Percentiles rank a stretch among this genome's conserved stretches.
phyloP scores from a whole-genome alignment of 768 basidiomycete species.

The Mycena pura region DNA sequence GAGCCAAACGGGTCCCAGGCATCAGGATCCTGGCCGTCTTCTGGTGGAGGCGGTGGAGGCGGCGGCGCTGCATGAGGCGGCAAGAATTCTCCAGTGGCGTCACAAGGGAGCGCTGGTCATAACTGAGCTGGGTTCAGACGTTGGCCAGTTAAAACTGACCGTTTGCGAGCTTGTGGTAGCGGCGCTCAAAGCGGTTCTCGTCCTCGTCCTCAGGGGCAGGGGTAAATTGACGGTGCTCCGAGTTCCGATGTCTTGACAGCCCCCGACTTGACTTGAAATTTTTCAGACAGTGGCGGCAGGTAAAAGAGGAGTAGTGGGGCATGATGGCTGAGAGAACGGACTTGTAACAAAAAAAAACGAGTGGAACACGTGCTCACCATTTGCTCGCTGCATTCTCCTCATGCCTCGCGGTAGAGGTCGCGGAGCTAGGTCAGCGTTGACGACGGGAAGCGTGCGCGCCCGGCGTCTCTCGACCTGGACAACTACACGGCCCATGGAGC shows the following conservation, averaged over 20 bases:
- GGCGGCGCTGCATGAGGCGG: neutral
- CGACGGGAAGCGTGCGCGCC: too few relatives aligned
- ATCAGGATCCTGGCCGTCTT: too few relatives aligned
- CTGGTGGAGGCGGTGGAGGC: too few relatives aligned
- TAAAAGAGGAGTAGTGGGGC: neutral
- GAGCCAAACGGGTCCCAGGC: too few relatives aligned
- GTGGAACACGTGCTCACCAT: neutral
- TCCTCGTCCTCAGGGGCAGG: constrained; percentile 1
- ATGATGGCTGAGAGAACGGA: neutral
- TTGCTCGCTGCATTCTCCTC: too few relatives aligned
- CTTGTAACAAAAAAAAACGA: neutral
- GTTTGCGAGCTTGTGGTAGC: neutral
- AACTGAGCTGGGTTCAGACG: neutral
- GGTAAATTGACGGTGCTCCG: neutral
- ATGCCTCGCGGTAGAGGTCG: too few relatives aligned
- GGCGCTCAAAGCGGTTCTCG: neutral
- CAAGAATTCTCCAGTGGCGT: neutral
- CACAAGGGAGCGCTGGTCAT: neutral
- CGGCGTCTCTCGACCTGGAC: too few relatives aligned
- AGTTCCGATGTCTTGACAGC: neutral
- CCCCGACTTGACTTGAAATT: neutral
- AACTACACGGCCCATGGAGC: too few relatives aligned
- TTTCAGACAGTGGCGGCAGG: neutral
- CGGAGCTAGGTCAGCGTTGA: too few relatives aligned
- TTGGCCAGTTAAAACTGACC: neutral